Conservation (phyloP, 768 basidiomycete genomes). For the Termitomyces titanicus region DNA sequence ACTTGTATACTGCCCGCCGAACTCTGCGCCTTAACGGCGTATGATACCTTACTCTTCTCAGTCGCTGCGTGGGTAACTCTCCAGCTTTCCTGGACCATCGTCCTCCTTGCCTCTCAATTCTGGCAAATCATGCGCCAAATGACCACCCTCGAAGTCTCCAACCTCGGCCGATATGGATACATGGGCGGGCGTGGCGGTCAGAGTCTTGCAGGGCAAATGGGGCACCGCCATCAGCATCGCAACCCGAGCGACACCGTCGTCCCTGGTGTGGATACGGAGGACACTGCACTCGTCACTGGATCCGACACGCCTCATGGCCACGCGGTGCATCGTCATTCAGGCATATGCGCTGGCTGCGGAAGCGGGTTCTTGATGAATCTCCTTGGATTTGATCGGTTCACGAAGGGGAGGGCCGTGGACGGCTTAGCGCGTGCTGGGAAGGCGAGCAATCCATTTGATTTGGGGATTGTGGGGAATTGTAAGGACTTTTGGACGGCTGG, state of each 20-base stretch:
- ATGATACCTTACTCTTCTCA: constrained; percentile 82
- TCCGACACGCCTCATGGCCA: constrained; percentile 18
- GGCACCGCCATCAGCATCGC: constrained; percentile 54
- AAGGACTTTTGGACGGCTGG: constrained; percentile 94
- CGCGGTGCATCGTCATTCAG: constrained; percentile 43
- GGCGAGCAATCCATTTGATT: constrained; percentile 89
- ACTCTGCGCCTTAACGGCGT: constrained; percentile 66
- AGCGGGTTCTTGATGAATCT: constrained; percentile 82
- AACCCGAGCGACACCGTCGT: constrained; percentile 21
- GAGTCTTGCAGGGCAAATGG: constrained; percentile 69
- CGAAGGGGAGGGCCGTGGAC: constrained; percentile 83
- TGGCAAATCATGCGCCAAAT: constrained; percentile 95
- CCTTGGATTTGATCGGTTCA: constrained; percentile 92
- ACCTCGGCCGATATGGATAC: constrained; percentile 92
- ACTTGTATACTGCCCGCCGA: constrained; percentile 66
- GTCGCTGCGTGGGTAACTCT: constrained; percentile 85
- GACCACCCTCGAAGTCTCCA: constrained; percentile 94
- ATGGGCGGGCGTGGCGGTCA: constrained; percentile 90
- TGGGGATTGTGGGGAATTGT: constrained; percentile 76
- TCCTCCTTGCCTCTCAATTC: constrained; percentile 81
- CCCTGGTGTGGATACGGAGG: constrained; percentile 47
- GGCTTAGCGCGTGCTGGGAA: constrained; percentile 76
- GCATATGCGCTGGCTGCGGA: constrained; percentile 39
- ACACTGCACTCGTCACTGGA: constrained; percentile 34
- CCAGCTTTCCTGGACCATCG: constrained; percentile 91